Base-by-base conservation (phyloP, 495 filamentous ascomycete genomes). In the Lasiosphaeria ovina region DNA sequence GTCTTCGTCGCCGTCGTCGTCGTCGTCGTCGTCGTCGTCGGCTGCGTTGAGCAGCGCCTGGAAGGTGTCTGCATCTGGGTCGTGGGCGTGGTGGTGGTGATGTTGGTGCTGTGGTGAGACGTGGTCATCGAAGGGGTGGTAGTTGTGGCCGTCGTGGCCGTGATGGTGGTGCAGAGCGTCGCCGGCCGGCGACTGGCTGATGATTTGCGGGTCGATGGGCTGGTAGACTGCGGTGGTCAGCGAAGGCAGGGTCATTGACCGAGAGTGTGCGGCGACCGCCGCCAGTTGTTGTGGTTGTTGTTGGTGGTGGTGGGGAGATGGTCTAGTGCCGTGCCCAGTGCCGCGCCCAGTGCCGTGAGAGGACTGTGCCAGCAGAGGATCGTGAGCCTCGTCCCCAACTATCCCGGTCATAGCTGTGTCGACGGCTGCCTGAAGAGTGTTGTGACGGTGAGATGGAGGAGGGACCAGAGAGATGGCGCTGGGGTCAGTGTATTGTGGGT, bases 201-300 rank as follows among this genome's bases (percentile, higher is more conserved):
- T 81, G 57, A 81, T 78, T 60, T 79, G 77, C n/a, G 79, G 79
- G 59, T 81, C 76, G 65, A 81, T 79, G 1, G 78, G 78, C 31
- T 79, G 75, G 68, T 77, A 81, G 50, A 72, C 57, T 3, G 58
- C 52, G 5, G 47, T 14, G 5, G 44, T 5, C 11, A 66, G 52
- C 2, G 64, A 54, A 10, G 64, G 60, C 4, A 66, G 66, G 32
- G 58, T 52, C 4, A 64, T 64, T 14, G 60, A 70, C 12, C 66
- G 65, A 35, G 75, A 69, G 48, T 63, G 12, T 7, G 44, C 12
- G 12, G 44, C 6, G 2, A 47, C 54, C 2, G 65, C 63, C 49
- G 72, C 70, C 10, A 58, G 68, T 11, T 71, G 66, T 34, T 16
- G 34, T 17, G n/a, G 52, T 17, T 49, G 51, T 14, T 48, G 17